A percentile compares a stretch with the other conserved stretches of the same genome.
Evolutionary conservation across 768 basidiomycete species (phyloP).

Genomic region (Mycena sanguinolenta): DNA sequence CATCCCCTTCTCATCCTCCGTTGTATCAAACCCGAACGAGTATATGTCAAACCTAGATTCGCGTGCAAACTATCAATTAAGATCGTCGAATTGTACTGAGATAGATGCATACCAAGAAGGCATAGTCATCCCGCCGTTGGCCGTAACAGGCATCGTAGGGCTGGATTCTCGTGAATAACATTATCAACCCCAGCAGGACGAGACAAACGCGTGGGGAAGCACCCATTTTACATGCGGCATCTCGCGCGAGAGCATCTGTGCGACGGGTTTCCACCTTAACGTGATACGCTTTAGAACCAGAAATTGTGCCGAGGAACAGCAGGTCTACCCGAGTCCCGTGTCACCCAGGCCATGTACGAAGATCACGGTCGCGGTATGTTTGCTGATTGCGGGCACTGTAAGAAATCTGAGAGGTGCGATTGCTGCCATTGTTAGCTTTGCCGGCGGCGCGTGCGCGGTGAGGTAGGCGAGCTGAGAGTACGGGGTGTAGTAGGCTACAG

Average conservation of each 20-base stretch:
- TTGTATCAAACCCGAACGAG: conserved; percentile 69
- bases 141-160: conserved; percentile 73
- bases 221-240: conserved; percentile 91
- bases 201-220: conserved; percentile 75
- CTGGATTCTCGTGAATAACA: conserved; percentile 48
- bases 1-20: conserved; percentile 87
- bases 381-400: conserved; percentile 65
- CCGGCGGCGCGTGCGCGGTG: neutral
- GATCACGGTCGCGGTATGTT: conserved; percentile 89
- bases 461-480: neutral
- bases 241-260: conserved; percentile 71
- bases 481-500: conserved; percentile 31
- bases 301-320: neutral
- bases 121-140: conserved; percentile 82
- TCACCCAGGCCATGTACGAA: conserved; percentile 70
- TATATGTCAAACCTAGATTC: conserved; percentile 80
- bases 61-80: neutral
- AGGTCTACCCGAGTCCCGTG: neutral
- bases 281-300: conserved; percentile 37
- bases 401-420: conserved; percentile 60
- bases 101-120: conserved; percentile 73
- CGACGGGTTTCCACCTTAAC: conserved; percentile 74
- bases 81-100: neutral
- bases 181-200: conserved; percentile 23
- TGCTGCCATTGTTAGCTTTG: conserved; percentile 47